Evolutionary conservation across 2,329 filamentous ascomycete genomes (phyloP).

Genomic region (Pseudopyrenochaeta lycopersici): DNA sequence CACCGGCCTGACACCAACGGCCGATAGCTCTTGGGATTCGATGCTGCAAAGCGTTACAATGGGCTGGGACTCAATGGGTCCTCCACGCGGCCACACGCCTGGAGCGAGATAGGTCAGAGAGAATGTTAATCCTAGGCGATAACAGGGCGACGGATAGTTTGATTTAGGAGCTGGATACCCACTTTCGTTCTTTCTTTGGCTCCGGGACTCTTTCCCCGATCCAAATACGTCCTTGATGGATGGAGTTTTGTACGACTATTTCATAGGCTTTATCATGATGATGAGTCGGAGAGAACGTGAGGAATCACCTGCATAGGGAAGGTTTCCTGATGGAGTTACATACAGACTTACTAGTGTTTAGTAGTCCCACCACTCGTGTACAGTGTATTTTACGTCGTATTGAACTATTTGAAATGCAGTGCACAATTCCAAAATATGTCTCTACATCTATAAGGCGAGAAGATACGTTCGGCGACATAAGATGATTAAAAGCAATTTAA

Average conservation of each 20-base stretch:
- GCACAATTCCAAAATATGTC: too few species aligned
- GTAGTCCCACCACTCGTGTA: constrained; percentile 8
- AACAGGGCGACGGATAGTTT: not conserved
- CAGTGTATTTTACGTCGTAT: constrained; percentile 2
- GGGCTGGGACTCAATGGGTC: constrained; percentile 40
- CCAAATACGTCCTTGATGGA: not conserved
- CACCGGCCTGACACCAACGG: constrained; percentile 44
- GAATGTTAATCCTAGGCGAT: not conserved
- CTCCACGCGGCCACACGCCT: constrained; percentile 16
- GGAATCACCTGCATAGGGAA: not conserved
- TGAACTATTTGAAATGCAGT: too few species aligned
- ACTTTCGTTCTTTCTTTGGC: constrained; percentile 19
- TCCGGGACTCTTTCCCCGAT: not conserved
- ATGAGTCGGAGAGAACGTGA: too few species aligned
- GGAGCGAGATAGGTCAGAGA: constrained; percentile 1
- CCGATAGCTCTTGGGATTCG: constrained; percentile 44
- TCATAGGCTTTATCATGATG: not conserved
- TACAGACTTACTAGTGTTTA: not conserved
- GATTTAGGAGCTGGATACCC: constrained; percentile 26
- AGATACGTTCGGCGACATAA: too few species aligned
- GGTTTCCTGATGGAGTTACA: not conserved
- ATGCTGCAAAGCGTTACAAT: constrained; percentile 49
- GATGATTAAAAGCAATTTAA: too few species aligned
- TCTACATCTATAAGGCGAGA: too few species aligned
- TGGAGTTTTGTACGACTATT: not conserved